phyloP scores from a whole-genome alignment of 2,329 filamentous ascomycete species.

The Metarhizium brunneum region DNA sequence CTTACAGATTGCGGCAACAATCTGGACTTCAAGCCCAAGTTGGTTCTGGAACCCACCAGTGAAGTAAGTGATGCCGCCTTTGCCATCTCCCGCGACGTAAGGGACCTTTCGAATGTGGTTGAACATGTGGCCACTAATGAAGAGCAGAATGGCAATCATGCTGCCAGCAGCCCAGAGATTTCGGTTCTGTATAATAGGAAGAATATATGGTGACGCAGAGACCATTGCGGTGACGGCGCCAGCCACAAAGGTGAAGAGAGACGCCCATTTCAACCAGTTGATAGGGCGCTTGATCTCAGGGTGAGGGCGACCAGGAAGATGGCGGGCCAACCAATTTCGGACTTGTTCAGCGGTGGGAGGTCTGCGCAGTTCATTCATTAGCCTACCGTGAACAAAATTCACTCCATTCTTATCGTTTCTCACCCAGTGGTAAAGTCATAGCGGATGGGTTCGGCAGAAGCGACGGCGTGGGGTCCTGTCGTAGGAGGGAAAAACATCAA shows the following conservation, averaged over 20 bases:
- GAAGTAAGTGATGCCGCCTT: constrained; percentile 83
- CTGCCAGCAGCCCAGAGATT: constrained; percentile 91
- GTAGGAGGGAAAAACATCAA: constrained; percentile 84
- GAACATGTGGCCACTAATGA: constrained; percentile 98
- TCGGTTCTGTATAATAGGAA: constrained; percentile 78
- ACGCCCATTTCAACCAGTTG: constrained; percentile 72
- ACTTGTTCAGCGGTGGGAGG: constrained; percentile 67
- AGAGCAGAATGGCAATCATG: constrained; percentile 80
- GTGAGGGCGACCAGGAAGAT: constrained; percentile 69
- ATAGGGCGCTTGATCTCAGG: constrained; percentile 74
- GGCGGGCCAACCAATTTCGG: constrained; percentile 67
- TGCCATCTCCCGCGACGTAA: constrained; percentile 78
- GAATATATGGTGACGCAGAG: constrained; percentile 66
- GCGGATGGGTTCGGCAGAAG: constrained; percentile 59
- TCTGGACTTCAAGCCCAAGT: constrained; percentile 89
- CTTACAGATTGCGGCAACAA: constrained; percentile 88
- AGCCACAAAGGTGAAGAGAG: constrained; percentile 57
- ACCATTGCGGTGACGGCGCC: constrained; percentile 59
- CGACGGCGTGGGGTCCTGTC: constrained; percentile 65
- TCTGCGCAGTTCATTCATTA: constrained; percentile 30
- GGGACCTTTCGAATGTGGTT: constrained; percentile 96
- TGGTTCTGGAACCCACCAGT: constrained; percentile 89
- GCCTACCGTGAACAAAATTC: not conserved
- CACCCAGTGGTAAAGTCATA: constrained; percentile 82
- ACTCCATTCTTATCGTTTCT: constrained; percentile 16